These are phyloP conservation scores for Pichia nanzhaoensis DNA, from an alignment of 805 yeast genomes.

Conservation along the genomic window DNA sequence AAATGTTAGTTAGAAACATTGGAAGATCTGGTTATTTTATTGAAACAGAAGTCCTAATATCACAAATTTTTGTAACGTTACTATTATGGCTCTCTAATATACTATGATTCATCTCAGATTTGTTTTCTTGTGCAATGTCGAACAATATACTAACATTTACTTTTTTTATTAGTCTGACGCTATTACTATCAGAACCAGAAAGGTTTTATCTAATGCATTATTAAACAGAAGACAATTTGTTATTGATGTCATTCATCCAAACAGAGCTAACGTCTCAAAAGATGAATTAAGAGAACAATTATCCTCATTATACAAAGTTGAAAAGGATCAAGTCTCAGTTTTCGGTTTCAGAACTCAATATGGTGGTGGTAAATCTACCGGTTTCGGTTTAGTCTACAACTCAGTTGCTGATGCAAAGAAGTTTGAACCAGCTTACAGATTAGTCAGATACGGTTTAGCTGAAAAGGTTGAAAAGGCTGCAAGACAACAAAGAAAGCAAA, in stretches of 20 bases:
- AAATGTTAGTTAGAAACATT: too few species aligned
- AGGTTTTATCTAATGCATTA: constrained; percentile 98
- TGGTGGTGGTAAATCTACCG: constrained; percentile 99
- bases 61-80: too few species aligned
- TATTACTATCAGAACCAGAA: constrained; percentile 99
- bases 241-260: constrained; percentile 99
- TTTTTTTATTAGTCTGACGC: constrained; percentile 76
- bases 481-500: constrained; percentile 99
- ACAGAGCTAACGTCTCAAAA: constrained; percentile 98
- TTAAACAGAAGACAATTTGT: constrained; percentile 99
- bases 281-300: constrained; percentile 88
- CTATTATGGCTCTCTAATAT: too few species aligned
- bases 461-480: constrained; percentile 93
- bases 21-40: too few species aligned
- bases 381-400: constrained; percentile 98
- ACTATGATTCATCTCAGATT: too few species aligned
- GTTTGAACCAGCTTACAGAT: constrained; percentile 99
- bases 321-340: constrained; percentile 74
- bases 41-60: too few species aligned
- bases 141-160: constrained; percentile 14
- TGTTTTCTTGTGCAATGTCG: neutral
- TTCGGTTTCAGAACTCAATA: constrained; percentile 99
- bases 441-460: constrained; percentile 98
- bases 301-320: constrained; percentile 58
- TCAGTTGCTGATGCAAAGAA: constrained; percentile 95